Conservation (phyloP, 1,139 yeast genomes). For the Sugiyamaella neomexicana region DNA sequence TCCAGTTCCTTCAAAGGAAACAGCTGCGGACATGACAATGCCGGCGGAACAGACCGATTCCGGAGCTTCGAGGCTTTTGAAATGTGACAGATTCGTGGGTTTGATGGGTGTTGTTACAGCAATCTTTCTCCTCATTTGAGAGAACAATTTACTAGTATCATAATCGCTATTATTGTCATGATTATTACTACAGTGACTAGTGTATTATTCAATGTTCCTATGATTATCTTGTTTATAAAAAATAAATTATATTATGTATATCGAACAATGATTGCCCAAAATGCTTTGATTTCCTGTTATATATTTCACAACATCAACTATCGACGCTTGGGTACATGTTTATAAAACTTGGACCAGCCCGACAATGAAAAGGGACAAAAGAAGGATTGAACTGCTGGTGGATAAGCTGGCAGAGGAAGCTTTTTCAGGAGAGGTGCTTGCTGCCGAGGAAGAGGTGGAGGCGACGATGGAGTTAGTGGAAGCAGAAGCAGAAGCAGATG, state of each 20-base stretch:
- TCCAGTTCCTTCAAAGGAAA: constrained; percentile 1
- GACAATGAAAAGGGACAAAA: neutral
- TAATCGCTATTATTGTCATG: neutral
- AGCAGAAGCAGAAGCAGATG: constrained; percentile 1
- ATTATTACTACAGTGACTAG: neutral
- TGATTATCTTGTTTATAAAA: neutral
- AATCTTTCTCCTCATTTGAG: neutral
- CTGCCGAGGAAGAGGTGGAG: constrained; percentile 8
- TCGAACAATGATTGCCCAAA: neutral
- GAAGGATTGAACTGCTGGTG: neutral
- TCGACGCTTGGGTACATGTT: neutral
- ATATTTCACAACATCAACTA: neutral
- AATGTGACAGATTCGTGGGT: neutral
- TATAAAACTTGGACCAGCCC: neutral
- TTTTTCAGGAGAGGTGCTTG: constrained; percentile 12
- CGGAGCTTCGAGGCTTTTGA: neutral
- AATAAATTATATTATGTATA: neutral
- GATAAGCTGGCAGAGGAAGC: constrained; percentile 8
- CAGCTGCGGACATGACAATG: neutral
- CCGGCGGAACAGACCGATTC: constrained; percentile 1
- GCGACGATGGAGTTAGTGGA: neutral
- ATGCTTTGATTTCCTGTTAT: neutral
- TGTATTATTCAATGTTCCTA: neutral
- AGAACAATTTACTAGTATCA: neutral
- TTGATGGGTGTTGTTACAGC: neutral